Conservation (phyloP, 305 asterid genomes). For the Euphrasia arctica region DNA sequence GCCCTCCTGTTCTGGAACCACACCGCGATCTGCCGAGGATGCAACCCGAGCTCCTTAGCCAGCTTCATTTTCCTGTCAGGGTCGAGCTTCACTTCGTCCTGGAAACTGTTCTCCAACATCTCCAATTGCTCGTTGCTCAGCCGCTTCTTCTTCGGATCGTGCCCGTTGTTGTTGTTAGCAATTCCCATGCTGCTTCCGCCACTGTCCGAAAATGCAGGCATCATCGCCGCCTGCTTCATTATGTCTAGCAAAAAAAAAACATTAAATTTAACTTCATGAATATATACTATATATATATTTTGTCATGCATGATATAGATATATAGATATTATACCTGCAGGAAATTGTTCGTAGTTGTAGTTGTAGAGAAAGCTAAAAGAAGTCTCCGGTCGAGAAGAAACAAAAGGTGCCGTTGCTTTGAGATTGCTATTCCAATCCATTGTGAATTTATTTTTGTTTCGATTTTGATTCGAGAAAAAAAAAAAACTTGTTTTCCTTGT, state of each 20-base stretch:
- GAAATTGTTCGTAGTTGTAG: slow-evolving; percentile 58
- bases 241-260: background rate
- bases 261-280: too few species aligned
- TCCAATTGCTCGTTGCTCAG: slow-evolving; percentile 78
- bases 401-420: slow-evolving; percentile 40
- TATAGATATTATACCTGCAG: slow-evolving; percentile 26
- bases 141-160: slow-evolving; percentile 66
- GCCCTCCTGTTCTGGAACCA: slow-evolving; percentile 94
- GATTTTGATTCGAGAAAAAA: background rate
- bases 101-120: slow-evolving; percentile 69
- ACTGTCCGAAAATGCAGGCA: slow-evolving; percentile 36
- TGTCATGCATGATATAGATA: too few species aligned
- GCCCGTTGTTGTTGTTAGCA: slow-evolving; percentile 26
- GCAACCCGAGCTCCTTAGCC: slow-evolving; percentile 78
- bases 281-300: too few species aligned
- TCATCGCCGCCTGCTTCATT: slow-evolving; percentile 47
- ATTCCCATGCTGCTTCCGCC: background rate
- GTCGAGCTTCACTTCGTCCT: slow-evolving; percentile 85
- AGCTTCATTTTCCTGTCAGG: slow-evolving; percentile 86
- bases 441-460: slow-evolving; percentile 4
- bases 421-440: slow-evolving; percentile 71
- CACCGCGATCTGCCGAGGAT: slow-evolving; percentile 88
- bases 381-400: slow-evolving; percentile 53
- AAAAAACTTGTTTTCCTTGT: background rate
- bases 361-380: slow-evolving; percentile 55